Evolutionary conservation across 2,329 filamentous ascomycete genomes (phyloP).

Genomic region (Geosmithia putterillii): DNA sequence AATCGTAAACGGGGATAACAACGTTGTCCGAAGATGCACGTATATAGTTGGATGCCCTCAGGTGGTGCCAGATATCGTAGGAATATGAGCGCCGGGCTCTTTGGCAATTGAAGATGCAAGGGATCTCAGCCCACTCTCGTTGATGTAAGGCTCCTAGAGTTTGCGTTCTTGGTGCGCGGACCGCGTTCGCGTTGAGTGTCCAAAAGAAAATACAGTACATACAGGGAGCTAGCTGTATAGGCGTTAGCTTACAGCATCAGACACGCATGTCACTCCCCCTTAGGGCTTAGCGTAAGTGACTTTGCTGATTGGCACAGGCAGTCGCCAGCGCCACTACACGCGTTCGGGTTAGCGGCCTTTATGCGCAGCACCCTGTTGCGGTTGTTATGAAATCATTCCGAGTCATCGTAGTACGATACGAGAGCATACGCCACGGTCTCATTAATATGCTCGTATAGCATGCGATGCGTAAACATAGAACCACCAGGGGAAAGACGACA

Average conservation of each 20-base stretch:
- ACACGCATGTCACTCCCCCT: background rate
- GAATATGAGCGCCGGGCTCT: background rate
- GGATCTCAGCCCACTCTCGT: background rate
- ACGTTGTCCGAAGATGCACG: background rate
- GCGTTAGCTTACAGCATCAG: background rate
- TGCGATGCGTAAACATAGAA: too few species aligned
- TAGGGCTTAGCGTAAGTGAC: background rate
- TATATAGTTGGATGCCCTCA: background rate
- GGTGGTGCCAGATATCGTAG: background rate
- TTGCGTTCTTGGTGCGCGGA: background rate
- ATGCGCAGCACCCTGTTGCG: too few species aligned
- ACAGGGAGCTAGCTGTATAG: background rate
- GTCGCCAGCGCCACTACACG: too few species aligned
- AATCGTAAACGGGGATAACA: background rate
- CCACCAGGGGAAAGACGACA: too few species aligned
- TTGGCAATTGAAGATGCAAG: background rate
- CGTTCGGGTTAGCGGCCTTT: too few species aligned
- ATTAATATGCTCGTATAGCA: too few species aligned
- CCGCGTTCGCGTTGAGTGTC: conserved; percentile 4
- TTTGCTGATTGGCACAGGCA: too few species aligned
- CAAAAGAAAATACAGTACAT: background rate
- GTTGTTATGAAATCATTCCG: too few species aligned
- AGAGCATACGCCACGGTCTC: too few species aligned
- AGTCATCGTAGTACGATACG: too few species aligned
- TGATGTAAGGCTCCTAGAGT: background rate